Conservation (phyloP, 306 rosid species). For the Glycine soja region DNA sequence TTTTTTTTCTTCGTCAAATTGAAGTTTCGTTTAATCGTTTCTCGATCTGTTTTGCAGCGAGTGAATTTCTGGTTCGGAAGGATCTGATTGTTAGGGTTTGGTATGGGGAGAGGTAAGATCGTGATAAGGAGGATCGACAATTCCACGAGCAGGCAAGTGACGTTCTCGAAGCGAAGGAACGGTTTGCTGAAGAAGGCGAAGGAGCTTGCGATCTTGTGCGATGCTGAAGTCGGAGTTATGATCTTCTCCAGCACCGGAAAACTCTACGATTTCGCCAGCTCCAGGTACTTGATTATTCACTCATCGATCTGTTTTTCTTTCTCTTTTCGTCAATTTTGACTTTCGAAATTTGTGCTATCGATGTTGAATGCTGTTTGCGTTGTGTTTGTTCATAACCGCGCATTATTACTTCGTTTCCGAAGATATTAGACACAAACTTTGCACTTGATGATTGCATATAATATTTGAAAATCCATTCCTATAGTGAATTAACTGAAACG, state of each 20-base stretch:
- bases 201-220: constrained; percentile 90
- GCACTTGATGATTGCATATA: not conserved
- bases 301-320: constrained; percentile 31
- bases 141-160: constrained; percentile 91
- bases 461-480: not conserved
- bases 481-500: not conserved
- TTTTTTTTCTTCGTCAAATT: not conserved
- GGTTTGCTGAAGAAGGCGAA: constrained; percentile 93
- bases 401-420: not conserved
- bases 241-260: constrained; percentile 92
- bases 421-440: not conserved
- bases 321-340: not conserved
- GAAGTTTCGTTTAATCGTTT: not conserved
- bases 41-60: constrained; percentile 42
- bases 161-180: constrained; percentile 85
- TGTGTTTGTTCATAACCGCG: constrained; percentile 1
- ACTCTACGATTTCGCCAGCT: constrained; percentile 84
- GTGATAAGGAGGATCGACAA: constrained; percentile 94
- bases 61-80: constrained; percentile 11
- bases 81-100: constrained; percentile 48
- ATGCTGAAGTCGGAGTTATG: constrained; percentile 88
- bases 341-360: not conserved
- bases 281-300: constrained; percentile 59
- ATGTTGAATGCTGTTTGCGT: not conserved
- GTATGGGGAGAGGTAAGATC: constrained; percentile 97